These are phyloP conservation scores for Guyanaporus albipodus DNA, from an alignment of 768 basidiomycete species.

Conservation along the genomic window DNA sequence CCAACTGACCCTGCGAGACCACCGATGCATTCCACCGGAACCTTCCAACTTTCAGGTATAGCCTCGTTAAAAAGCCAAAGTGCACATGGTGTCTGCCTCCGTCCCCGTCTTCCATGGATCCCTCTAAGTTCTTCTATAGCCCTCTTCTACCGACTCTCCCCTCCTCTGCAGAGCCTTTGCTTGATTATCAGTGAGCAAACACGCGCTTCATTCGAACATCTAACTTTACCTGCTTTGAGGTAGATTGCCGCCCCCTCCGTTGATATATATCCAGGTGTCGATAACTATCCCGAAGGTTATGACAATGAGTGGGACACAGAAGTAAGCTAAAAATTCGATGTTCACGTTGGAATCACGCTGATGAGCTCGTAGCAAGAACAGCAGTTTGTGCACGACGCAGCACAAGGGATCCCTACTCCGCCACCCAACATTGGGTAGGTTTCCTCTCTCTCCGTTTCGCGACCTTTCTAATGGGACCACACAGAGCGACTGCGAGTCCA, in stretches of 20 bases:
- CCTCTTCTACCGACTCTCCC: no score
- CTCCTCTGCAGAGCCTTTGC: no score
- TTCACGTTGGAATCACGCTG: background rate
- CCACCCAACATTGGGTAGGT: background rate
- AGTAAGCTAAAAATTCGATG: background rate
- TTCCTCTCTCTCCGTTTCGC: background rate
- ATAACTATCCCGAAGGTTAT: background rate
- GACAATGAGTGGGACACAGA: background rate
- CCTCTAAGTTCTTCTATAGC: no score
- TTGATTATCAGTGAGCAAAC: no score
- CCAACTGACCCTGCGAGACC: no score
- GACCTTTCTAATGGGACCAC: background rate
- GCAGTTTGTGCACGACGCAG: background rate
- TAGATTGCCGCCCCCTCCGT: background rate
- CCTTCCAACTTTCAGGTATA: no score
- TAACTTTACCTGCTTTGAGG: background rate
- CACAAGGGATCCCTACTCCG: background rate
- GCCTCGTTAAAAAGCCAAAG: no score
- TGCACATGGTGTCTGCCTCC: no score
- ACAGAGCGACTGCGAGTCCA: background rate
- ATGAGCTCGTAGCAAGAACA: constrained; percentile 2
- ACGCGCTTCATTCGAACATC: no score
- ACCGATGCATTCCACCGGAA: no score
- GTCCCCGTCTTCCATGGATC: no score
- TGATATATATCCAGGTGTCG: background rate